A percentile compares a stretch with the other conserved stretches of the same genome.
These are phyloP conservation scores for Fomitopsis pinicola DNA, from an alignment of 1,284 basidiomycete species.

Conservation along the genomic window DNA sequence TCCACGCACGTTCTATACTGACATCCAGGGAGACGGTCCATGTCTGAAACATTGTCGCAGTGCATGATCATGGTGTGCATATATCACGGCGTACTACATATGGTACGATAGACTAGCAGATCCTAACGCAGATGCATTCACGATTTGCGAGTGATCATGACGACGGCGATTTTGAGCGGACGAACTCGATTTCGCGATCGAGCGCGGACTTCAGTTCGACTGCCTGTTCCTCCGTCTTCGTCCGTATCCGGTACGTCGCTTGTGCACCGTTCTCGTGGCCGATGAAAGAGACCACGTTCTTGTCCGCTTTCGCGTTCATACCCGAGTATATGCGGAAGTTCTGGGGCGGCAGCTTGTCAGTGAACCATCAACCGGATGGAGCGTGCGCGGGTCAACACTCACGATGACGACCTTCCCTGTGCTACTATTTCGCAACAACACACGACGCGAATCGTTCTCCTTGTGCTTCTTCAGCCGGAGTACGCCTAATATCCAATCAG, in stretches of 20 bases:
- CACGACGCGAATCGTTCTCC: constrained; percentile 46
- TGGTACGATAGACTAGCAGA: background rate
- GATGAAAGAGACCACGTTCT: constrained; percentile 56
- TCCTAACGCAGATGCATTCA: background rate
- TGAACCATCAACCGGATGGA: background rate
- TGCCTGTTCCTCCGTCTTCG: constrained; percentile 62
- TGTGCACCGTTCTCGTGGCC: constrained; percentile 62
- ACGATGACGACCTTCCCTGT: constrained; percentile 73
- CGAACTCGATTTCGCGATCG: constrained; percentile 53
- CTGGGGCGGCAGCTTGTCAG: constrained; percentile 30
- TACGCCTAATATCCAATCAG: constrained; percentile 40
- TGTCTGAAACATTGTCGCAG: background rate
- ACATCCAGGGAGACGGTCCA: background rate
- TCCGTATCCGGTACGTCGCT: constrained; percentile 58
- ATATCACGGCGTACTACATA: background rate
- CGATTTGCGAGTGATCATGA: background rate
- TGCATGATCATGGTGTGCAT: background rate
- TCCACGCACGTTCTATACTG: constrained; percentile 1
- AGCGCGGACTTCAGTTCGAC: constrained; percentile 53
- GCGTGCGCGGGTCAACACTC: constrained; percentile 23
- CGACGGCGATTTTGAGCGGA: constrained; percentile 22
- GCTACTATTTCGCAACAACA: constrained; percentile 64
- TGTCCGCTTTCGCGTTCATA: constrained; percentile 47
- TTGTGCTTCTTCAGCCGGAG: constrained; percentile 71
- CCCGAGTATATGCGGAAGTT: constrained; percentile 62